Conservation (phyloP, 495 filamentous ascomycete species). For the Aspergillus baeticus region DNA sequence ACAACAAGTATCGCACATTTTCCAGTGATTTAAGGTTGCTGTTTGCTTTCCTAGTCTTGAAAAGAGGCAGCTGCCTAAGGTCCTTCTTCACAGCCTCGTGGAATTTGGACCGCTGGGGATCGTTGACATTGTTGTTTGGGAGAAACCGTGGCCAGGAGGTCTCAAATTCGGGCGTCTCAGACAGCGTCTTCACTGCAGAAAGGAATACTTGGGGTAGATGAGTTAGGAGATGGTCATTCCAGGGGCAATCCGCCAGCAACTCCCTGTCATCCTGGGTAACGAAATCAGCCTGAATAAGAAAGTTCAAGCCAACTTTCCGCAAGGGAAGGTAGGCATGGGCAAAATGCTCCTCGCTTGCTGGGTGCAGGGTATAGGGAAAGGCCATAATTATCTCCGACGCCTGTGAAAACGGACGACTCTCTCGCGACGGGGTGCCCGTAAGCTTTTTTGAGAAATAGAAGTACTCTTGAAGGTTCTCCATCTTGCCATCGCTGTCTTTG, state of each 20-base stretch:
- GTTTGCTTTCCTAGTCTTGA: conserved; percentile 8
- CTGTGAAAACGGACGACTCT: background rate
- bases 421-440: background rate
- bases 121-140: background rate
- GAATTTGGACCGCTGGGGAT: background rate
- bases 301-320: background rate
- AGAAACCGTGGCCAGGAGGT: conserved; percentile 1
- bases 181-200: background rate
- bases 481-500: background rate
- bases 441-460: background rate
- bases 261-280: background rate
- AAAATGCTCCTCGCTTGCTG: background rate
- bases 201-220: background rate
- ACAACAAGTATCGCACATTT: conserved; percentile 8
- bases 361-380: background rate
- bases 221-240: conserved; percentile 4
- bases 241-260: background rate
- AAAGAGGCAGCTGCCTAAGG: conserved; percentile 3
- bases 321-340: background rate
- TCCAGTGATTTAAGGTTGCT: background rate
- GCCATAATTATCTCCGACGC: conserved; percentile 6
- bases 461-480: background rate
- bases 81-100: background rate
- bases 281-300: conserved; percentile 10
- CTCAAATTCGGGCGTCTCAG: background rate